Evolutionary conservation across 805 yeast species (phyloP), one percentile per base, ranked within the genome.

Genomic region (Saccharomycopsis oosterbeekiorum): DNA sequence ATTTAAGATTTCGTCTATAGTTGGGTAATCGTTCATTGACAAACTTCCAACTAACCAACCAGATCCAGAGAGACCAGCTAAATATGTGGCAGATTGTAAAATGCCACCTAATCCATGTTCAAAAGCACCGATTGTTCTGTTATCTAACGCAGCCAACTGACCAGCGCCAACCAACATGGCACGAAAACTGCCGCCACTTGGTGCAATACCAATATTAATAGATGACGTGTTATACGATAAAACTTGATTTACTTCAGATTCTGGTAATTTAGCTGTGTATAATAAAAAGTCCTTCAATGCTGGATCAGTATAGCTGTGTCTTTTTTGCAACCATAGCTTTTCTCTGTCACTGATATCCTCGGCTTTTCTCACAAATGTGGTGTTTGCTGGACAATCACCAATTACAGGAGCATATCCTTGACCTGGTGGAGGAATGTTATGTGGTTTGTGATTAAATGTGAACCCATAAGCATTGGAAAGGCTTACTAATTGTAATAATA

Each of bases 161-260:
- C 96, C 97, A 15, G 96, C 96, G 1, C 96, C 96, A 61, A 78
- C 74, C 55, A 90, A 74, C 89, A 90, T 88, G 36, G 97, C 96
- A 64, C 97, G 79, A 71, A 88, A 90, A 4, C 97, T 96, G 68
- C 97, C 97, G 55, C 97, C 97, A 14, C 89, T 79, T 65, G 85
- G 83, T 4, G 90, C 84, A 37, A 81, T 66, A 4, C 83, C 91
- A 54, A 86, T 75, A 59, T 78, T 76, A 61, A 80, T 74, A 10
- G 75, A 73, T 60, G 77, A 72, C 56, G 61, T 24, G 68, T 43
- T 73, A 43, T 76, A 69, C 6, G 70, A 63, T 41, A n/a, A 37
- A 43, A 36, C 24, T 59, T 43, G 40, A 36, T 59, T n/a, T 56
- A 67, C 80, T 81, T 59, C 60, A 12, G 15, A 56, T 6, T 66